A percentile compares a stretch with the other conserved stretches of the same genome.
These are phyloP conservation scores for Oryza coarctata DNA, from an alignment of 176 grass and related monocot genomes.

Conservation along the genomic window DNA sequence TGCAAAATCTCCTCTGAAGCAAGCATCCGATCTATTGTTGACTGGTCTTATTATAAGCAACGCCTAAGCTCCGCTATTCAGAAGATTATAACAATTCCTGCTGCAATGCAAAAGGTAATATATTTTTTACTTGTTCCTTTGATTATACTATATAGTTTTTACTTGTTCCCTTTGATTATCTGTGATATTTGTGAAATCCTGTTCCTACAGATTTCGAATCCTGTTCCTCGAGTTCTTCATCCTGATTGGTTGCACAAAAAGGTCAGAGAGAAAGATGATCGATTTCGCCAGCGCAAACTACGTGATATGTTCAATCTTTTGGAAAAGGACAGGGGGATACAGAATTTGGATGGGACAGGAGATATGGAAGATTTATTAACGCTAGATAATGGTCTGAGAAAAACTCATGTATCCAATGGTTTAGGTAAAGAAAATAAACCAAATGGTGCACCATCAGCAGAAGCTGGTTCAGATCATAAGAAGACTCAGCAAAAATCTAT, in stretches of 20 bases:
- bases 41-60: slow-evolving; percentile 98
- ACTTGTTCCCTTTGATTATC: slow-evolving; percentile 22
- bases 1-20: slow-evolving; percentile 83
- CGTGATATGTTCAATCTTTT: slow-evolving; percentile 76
- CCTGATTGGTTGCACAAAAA: slow-evolving; percentile 98
- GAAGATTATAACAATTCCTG: slow-evolving; percentile 98
- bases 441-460: slow-evolving; percentile 44
- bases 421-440: slow-evolving; percentile 64
- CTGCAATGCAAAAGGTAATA: slow-evolving; percentile 95
- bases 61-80: slow-evolving; percentile 87
- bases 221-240: slow-evolving; percentile 93
- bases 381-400: slow-evolving; percentile 35
- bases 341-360: slow-evolving; percentile 44
- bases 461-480: slow-evolving; percentile 27
- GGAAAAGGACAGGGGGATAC: slow-evolving; percentile 42
- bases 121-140: slow-evolving; percentile 4
- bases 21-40: slow-evolving; percentile 77
- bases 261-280: slow-evolving; percentile 92
- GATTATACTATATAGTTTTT: background rate
- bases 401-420: slow-evolving; percentile 41
- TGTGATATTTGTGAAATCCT: slow-evolving; percentile 29
- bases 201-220: slow-evolving; percentile 78
- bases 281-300: slow-evolving; percentile 89
- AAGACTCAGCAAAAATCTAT: slow-evolving; percentile 34
- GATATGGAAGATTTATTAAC: slow-evolving; percentile 81